Evolutionary conservation across 2,329 filamentous ascomycete species (phyloP), one percentile per base, ranked within the genome.

Genomic region (Alternaria metachromatica): DNA sequence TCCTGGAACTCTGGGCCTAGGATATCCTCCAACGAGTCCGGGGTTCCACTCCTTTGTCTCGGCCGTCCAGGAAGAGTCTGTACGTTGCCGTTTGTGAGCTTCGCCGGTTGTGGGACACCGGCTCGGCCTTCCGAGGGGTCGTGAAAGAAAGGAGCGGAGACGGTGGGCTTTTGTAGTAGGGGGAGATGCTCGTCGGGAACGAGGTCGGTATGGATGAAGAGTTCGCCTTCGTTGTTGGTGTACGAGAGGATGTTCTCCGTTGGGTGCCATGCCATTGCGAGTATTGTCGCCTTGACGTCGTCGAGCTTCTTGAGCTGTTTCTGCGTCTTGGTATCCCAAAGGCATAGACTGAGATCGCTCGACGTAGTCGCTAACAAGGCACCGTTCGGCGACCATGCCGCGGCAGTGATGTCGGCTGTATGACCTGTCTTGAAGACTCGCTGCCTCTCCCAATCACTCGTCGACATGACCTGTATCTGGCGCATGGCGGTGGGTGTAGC

Each of bases 321-420:
- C 80, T 97, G 95, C 1, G 92, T 93, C 79, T 91, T 94, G 2
- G 92, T 91, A 75, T 97, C 93, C 96, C 96, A 99, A 3, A 99
- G 83, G 25, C 92, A 78, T 5, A 96, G 82, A 76, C 89, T 92
- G 20, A 86, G 82, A 69, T 86, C 83, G 33, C 84, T 80, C n/a
- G 84, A 85, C 5, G 87, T 85, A 18, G 85, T 87, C 15, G 90
- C 93, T 21, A 99, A 84, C 73, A 99, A 85, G 1, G 94, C 92
- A 43, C 96, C 96, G 76, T 99, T 99, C 2, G 94, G 93, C 13
- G 95, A 97, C 96, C 96, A 99, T 37, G 92, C 89, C 37, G 96
- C 82, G 3, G 94, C 92, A 0, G 93, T 97, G 62, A 99, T 90
- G 69, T 96, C 92, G 18, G 90, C 90, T 45, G 89, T 89, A 76